Conservation (phyloP, 371 early-diverging fungal species). For the Blastocladiella emersonii region DNA sequence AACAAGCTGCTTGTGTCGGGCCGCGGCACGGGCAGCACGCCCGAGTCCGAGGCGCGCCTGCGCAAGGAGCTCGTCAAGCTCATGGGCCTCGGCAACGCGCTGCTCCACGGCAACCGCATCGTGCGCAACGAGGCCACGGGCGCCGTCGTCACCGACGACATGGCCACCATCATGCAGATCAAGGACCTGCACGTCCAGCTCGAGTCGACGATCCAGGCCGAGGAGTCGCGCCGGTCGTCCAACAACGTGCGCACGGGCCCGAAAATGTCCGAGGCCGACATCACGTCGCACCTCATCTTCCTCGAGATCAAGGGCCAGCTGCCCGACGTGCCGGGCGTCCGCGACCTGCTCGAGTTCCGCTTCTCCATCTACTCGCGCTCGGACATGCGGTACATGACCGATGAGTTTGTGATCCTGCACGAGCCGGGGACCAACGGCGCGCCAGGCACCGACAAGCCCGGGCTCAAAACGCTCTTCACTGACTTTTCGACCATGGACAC, state of each 20-base stretch:
- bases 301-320: conserved; percentile 7
- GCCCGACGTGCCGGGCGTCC: neutral
- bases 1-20: conserved; percentile 51
- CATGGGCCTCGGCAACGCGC: conserved; percentile 39
- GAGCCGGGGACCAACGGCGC: conserved; percentile 43
- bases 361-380: conserved; percentile 43
- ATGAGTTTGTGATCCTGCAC: conserved; percentile 41
- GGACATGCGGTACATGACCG: conserved; percentile 38
- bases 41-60: conserved; percentile 36
- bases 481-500: conserved; percentile 39
- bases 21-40: conserved; percentile 27
- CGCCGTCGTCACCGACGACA: conserved; percentile 37
- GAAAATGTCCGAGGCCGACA: neutral
- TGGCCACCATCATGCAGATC: conserved; percentile 38
- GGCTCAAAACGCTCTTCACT: conserved; percentile 34
- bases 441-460: conserved; percentile 15
- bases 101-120: conserved; percentile 39
- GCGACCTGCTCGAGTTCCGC: conserved; percentile 42
- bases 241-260: neutral
- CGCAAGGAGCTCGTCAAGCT: conserved; percentile 41
- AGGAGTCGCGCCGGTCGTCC: neutral
- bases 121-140: conserved; percentile 51
- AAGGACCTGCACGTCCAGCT: conserved; percentile 42
- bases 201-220: conserved; percentile 10
- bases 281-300: conserved; percentile 4